phyloP scores from a whole-genome alignment of 139 green algal species.

The Desmodesmus armatus region DNA sequence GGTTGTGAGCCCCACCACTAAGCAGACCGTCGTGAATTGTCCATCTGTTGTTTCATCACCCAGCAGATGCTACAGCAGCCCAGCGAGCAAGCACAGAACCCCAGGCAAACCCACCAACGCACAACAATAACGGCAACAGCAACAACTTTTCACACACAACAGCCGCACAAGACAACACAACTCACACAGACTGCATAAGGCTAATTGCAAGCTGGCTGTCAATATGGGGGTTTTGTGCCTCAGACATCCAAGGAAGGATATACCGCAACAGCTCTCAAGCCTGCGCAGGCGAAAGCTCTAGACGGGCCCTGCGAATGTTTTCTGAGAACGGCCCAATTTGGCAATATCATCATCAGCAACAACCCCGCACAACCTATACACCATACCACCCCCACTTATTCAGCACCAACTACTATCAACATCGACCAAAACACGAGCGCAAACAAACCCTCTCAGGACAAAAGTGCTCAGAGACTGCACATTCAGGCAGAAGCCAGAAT shows the following conservation, averaged over 20 bases:
- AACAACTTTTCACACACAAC: not conserved
- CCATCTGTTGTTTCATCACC: constrained; percentile 42
- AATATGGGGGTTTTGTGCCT: too few species aligned
- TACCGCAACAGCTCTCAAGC: constrained; percentile 79
- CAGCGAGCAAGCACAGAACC: not conserved
- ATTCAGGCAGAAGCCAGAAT: not conserved
- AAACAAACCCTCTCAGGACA: not conserved
- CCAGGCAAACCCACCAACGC: not conserved
- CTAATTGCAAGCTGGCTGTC: not conserved
- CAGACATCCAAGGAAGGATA: constrained; percentile 80
- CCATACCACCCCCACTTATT: too few species aligned
- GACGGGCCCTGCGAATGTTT: constrained; percentile 81
- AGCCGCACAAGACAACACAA: not conserved
- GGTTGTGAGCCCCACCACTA: constrained; percentile 20
- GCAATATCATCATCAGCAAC: constrained; percentile 66
- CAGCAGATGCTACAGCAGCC: constrained; percentile 30
- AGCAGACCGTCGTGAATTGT: constrained; percentile 53
- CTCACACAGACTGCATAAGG: not conserved
- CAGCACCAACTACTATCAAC: not conserved
- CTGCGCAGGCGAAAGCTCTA: constrained; percentile 78
- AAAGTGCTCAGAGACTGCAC: constrained; percentile 22
- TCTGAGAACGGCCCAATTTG: constrained; percentile 76
- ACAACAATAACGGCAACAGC: not conserved
- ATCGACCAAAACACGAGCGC: not conserved
- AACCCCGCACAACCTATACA: too few species aligned